Base-by-base conservation (phyloP, 257 asterid species). In the Lycium barbarum region DNA sequence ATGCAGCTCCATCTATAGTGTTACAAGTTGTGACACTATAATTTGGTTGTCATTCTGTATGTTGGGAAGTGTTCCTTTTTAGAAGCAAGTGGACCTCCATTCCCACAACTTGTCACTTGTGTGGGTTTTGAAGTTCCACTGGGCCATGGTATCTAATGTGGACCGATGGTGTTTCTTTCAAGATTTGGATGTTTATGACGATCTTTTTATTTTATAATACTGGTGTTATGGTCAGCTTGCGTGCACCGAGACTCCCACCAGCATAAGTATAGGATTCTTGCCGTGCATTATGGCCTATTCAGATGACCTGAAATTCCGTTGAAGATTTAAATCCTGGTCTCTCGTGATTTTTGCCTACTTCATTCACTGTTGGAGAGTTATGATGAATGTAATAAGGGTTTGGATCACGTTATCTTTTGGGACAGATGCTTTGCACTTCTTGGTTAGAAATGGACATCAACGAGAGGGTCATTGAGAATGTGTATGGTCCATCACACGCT, bases 51-150 rank as follows among this genome's bases (percentile, higher is more conserved):
- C 63, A 76, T 51, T 51, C 20, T 51, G 47, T 74, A 22, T 49
- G 26, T 76, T 76, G 62, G 81, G 13, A 74, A 74, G 62, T 20
- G 12, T 12, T 51, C 61, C 22, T 51, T 47, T 76, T 76, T 20
- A 76, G 81, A 76, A 76, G 8, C 63, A 76, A 76, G 81, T 51
- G 81, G 62, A 49, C 62, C 81, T 76, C 63, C 62, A 11, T 76
- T 18, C 14, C 45, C 62, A 49, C 81, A 49, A 51, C 81, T 51
- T 76, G 63, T 76, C 47, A 53, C 63, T 76, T 51, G 49, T 26
- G 4, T 76, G 65, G 65, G 40, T 53, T 33, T 51, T 22, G 26
- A 51, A 47, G 61, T 26, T 13, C 82, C 22, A 74, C 18, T 22
- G 62, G 20, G 43, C 12, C 81, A 8, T 49, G 11, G 45, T 45